Conservation (phyloP, 257 asterid genomes). For the Nicotiana tomentosiformis region DNA sequence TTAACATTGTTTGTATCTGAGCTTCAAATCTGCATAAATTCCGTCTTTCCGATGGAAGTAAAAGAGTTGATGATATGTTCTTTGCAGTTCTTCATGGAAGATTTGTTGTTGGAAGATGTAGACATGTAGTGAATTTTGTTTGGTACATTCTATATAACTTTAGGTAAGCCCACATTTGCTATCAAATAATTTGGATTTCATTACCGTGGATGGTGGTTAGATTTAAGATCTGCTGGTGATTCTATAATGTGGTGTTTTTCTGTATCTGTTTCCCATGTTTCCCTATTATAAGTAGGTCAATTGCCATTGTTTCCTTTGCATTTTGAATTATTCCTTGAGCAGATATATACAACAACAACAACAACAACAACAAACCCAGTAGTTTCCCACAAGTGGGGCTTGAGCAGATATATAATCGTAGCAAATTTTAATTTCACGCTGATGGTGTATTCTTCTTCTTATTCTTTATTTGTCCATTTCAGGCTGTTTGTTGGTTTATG, state of each 20-base stretch:
- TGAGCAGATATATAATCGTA: background rate
- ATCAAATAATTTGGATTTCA: background rate
- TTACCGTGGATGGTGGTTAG: background rate
- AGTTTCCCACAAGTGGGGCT: too few species aligned
- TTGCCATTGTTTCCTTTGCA: background rate
- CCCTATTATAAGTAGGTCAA: background rate
- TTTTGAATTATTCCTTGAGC: background rate
- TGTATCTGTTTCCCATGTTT: background rate
- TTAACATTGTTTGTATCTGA: constrained; percentile 1
- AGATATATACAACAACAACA: too few species aligned
- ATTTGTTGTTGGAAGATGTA: background rate
- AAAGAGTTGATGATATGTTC: background rate
- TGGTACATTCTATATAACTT: background rate
- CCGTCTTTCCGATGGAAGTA: background rate
- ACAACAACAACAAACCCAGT: too few species aligned
- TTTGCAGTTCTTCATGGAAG: background rate
- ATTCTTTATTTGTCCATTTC: background rate
- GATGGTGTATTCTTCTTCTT: background rate
- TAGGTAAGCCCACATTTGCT: background rate
- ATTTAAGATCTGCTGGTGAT: background rate
- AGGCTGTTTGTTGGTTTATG: background rate
- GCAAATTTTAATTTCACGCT: background rate
- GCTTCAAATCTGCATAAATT: constrained; percentile 1
- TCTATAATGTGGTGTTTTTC: background rate
- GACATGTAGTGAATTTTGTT: background rate